These are phyloP conservation scores for Musa troglodytarum DNA, from an alignment of 176 grass and related monocot species.

Conservation along the genomic window DNA sequence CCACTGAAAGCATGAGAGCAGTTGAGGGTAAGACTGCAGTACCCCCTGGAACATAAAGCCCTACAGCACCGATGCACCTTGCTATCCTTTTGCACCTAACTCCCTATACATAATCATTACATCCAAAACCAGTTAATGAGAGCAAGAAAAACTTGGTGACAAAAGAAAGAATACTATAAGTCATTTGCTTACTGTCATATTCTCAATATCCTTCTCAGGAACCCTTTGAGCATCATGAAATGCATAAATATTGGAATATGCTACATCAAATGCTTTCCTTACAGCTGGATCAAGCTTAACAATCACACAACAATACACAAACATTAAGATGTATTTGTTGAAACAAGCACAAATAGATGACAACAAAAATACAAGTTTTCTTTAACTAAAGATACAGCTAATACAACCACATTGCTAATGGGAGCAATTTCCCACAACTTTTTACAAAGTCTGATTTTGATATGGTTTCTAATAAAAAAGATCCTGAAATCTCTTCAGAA, in stretches of 20 bases:
- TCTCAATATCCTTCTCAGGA: constrained; percentile 76
- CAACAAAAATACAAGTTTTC: neutral
- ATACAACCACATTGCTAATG: neutral
- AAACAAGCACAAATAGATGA: neutral
- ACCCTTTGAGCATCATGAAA: constrained; percentile 78
- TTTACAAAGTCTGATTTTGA: neutral
- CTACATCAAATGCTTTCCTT: constrained; percentile 84
- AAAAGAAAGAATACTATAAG: neutral
- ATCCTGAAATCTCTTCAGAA: no score
- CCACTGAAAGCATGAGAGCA: constrained; percentile 92
- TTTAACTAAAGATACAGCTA: neutral
- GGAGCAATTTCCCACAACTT: no score
- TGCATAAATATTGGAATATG: constrained; percentile 94
- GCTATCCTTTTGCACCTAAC: constrained; percentile 94
- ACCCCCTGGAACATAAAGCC: constrained; percentile 94
- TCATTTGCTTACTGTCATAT: constrained; percentile 60
- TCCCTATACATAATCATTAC: constrained; percentile 41
- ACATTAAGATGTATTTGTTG: neutral
- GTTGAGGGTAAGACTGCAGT: constrained; percentile 93
- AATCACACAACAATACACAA: neutral
- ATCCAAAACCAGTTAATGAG: constrained; percentile 3
- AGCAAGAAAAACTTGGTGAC: neutral
- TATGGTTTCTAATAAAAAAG: neutral
- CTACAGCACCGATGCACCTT: constrained; percentile 73
- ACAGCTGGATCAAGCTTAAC: constrained; percentile 78